Base-by-base conservation (phyloP, 768 basidiomycete species). In the Rhodotorula graminis region DNA sequence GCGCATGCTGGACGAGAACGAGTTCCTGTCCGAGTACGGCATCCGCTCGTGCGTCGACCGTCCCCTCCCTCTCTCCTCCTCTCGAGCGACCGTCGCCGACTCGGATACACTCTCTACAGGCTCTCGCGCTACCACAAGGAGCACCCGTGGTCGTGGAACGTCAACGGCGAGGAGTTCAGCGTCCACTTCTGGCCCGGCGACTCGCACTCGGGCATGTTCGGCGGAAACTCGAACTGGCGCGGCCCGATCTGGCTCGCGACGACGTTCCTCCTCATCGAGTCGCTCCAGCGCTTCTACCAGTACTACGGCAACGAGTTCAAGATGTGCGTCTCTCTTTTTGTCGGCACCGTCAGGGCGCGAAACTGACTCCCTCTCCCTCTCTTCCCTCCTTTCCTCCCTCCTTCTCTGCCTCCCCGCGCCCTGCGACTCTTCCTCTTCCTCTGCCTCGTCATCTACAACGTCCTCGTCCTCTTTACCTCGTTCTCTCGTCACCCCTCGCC, bases 181-280 rank as follows among this genome's bases (percentile, higher is more conserved):
- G 92, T 98, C 44, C 86, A 87, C 47, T 99, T 98, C 82, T 98
- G 96, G 96, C 95, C 96, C 1, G 96, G 94, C 16, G 96, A 99
- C 80, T 97, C 95, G 4, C 87, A 86, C 77, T 93, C 92, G 19
- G 94, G 93, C 60, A 99, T 99, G 95, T 95, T 96, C 81, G 93
- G 93, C 64, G 92, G 82, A 40, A 83, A 83, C 77, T 80, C 80
- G 57, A 82, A 82, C 76, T 81, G 81, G 81, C 76, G 78, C 64
- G 79, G 77, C 63, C 78, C 81, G 87, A 92, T 84, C 74, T 84
- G 95, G 96, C 87, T 97, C 55, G 93, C 96, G 16, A 91, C 92
- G 65, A 98, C 95, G 81, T 96, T 96, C 84, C 80, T 99, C 66
- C 85, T 98, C 64, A 96, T 97, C 74, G 95, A 97, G 82, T 92